Percentiles rank a stretch among this genome's conserved stretches.
These are phyloP conservation scores for Trametes pubescens DNA, from an alignment of 1,284 basidiomycete genomes.

Conservation along the genomic window DNA sequence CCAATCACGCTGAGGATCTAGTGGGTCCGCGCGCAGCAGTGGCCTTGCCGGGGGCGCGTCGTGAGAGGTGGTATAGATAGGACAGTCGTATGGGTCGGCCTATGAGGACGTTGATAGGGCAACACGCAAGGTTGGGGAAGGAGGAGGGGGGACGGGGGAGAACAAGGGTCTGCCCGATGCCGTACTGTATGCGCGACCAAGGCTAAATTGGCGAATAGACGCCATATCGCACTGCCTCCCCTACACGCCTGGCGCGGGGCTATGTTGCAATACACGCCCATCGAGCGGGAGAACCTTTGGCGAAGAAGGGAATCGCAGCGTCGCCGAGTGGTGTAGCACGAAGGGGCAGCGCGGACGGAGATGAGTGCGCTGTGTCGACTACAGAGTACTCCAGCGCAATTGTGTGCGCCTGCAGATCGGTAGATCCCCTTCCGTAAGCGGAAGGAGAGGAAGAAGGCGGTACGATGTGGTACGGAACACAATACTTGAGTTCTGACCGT, in stretches of 20 bases:
- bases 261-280: not conserved
- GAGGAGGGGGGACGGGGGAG: not conserved
- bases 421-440: no score
- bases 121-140: not conserved
- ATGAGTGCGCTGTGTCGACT: no score
- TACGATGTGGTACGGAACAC: no score
- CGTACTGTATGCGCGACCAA: not conserved
- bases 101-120: not conserved
- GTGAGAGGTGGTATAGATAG: not conserved
- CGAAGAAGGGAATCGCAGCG: no score
- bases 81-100: not conserved
- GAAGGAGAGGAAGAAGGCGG: no score
- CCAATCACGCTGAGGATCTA: not conserved
- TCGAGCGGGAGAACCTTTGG: no score
- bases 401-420: no score
- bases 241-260: not conserved
- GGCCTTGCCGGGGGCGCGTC: not conserved
- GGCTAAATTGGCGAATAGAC: slow-evolving; percentile 10
- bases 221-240: slow-evolving; percentile 8
- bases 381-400: no score
- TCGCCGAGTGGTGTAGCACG: no score
- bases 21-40: not conserved
- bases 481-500: no score
- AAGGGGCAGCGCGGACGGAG: no score
- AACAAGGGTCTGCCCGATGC: not conserved